Conservation (phyloP, 768 basidiomycete species). For the Multifurca ochricompacta region DNA sequence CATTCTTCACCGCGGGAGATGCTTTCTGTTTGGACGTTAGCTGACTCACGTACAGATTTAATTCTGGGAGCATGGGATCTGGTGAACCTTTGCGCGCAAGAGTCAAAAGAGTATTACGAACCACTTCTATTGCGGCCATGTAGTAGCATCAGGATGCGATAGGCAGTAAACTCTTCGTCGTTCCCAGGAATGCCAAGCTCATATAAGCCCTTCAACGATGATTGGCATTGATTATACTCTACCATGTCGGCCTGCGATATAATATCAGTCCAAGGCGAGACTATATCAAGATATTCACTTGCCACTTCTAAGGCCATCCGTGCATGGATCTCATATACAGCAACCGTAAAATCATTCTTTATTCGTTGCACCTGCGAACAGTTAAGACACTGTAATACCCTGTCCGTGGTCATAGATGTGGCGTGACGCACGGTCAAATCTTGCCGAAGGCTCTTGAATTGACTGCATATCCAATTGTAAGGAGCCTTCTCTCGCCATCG, state of each 20-base stretch:
- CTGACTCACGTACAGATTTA: constrained; percentile 95
- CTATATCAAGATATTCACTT: constrained; percentile 6
- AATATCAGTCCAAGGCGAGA: not conserved
- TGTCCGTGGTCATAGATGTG: constrained; percentile 6
- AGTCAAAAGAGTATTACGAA: constrained; percentile 32
- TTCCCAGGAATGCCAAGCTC: constrained; percentile 90
- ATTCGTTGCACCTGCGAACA: constrained; percentile 85
- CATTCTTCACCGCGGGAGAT: constrained; percentile 75
- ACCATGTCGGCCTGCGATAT: constrained; percentile 81
- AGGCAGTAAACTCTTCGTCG: constrained; percentile 93
- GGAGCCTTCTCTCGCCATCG: constrained; percentile 74
- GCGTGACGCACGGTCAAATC: constrained; percentile 80
- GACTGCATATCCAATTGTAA: constrained; percentile 93
- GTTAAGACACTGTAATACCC: constrained; percentile 1
- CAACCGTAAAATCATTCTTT: constrained; percentile 95
- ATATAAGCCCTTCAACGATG: constrained; percentile 81
- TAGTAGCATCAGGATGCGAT: constrained; percentile 91
- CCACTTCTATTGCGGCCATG: constrained; percentile 93
- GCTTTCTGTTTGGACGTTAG: constrained; percentile 89
- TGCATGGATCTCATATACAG: constrained; percentile 97
- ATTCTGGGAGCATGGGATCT: constrained; percentile 46
- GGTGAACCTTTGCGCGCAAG: constrained; percentile 1
- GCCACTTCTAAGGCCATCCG: constrained; percentile 93
- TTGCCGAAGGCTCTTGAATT: constrained; percentile 95
- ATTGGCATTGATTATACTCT: constrained; percentile 98